Evolutionary conservation across 2,329 filamentous ascomycete species (phyloP).

Genomic region (Eurotiales sp.): DNA sequence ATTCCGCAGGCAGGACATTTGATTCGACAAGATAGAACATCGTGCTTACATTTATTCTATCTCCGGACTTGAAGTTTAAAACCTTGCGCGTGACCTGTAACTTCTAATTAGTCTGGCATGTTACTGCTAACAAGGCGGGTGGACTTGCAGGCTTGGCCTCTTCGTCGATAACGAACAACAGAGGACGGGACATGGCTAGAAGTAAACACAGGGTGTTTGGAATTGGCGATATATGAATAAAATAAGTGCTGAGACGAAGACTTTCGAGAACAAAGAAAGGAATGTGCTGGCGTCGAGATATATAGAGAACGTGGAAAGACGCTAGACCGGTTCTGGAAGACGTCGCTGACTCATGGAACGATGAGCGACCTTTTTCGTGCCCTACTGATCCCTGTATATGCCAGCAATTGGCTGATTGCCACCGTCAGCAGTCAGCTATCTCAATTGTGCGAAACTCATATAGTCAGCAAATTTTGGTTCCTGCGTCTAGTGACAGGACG

Average conservation of each 20-base stretch:
- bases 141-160: neutral
- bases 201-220: no score
- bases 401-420: no score
- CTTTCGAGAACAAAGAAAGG: no score
- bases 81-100: neutral
- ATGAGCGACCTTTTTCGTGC: neutral
- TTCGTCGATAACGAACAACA: neutral
- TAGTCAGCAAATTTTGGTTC: no score
- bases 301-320: neutral
- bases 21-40: neutral
- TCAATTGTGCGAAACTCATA: no score
- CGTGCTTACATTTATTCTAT: neutral
- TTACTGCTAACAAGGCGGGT: neutral
- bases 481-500: neutral
- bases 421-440: no score
- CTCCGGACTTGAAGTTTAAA: neutral
- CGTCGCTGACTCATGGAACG: neutral
- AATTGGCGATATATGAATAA: no score
- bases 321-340: neutral
- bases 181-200: neutral
- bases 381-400: neutral
- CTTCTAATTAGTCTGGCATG: neutral
- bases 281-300: neutral
- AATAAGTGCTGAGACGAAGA: no score
- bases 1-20: neutral